These are phyloP conservation scores for Diplocarpon rosae DNA, from an alignment of 2,329 filamentous ascomycete species.

Conservation along the genomic window DNA sequence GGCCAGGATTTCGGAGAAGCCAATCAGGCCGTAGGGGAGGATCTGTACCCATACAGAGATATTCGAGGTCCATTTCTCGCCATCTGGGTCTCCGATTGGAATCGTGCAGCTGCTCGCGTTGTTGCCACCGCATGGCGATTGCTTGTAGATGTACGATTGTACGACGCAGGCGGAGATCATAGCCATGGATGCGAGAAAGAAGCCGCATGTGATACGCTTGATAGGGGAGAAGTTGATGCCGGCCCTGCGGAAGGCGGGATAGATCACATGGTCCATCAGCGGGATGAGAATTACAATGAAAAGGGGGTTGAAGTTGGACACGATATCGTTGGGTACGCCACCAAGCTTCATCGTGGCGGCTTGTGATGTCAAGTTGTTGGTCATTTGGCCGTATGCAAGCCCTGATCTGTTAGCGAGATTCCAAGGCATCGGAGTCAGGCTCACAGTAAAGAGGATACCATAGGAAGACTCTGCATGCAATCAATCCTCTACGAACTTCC, in stretches of 20 bases:
- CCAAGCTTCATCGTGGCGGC: conserved; percentile 39
- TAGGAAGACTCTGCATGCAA: conserved; percentile 57
- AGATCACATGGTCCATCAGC: conserved; percentile 41
- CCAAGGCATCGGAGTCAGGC: not conserved
- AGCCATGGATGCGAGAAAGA: conserved; percentile 38
- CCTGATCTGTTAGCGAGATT: not conserved
- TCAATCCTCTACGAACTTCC: conserved; percentile 45
- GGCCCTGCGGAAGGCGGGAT: conserved; percentile 41
- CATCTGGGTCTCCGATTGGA: conserved; percentile 21
- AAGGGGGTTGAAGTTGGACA: conserved; percentile 48
- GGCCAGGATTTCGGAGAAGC: conserved; percentile 49
- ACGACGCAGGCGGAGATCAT: conserved; percentile 47
- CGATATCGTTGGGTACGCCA: conserved; percentile 47
- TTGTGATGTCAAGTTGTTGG: conserved; percentile 56
- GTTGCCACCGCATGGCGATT: conserved; percentile 39
- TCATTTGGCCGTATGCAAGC: conserved; percentile 43
- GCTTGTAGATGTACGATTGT: conserved; percentile 47
- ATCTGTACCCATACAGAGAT: conserved; percentile 45
- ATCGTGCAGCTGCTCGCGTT: conserved; percentile 33
- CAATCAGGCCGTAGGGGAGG: conserved; percentile 42
- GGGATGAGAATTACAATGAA: conserved; percentile 47
- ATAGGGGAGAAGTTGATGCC: conserved; percentile 48
- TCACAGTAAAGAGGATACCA: conserved; percentile 52
- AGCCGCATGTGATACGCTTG: conserved; percentile 45
- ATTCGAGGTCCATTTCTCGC: not conserved